Evolutionary conservation across 225 moss, liverwort and hornwort genomes (phyloP).

Genomic region (Takakia lepidozioides): DNA sequence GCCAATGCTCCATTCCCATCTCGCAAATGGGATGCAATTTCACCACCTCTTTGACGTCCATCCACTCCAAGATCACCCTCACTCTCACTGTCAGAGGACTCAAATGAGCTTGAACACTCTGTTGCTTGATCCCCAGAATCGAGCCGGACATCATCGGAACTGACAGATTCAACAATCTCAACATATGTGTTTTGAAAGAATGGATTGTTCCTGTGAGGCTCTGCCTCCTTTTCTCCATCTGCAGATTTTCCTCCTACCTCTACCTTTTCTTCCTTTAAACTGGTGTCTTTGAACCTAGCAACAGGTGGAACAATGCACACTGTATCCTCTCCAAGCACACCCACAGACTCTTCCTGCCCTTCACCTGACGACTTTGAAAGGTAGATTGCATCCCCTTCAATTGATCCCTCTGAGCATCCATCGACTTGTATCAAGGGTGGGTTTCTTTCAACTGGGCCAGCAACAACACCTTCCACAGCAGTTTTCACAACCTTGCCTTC

Average conservation of each 20-base stretch:
- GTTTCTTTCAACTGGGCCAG: constrained; percentile 27
- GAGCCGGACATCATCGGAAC: constrained; percentile 47
- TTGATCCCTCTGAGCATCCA: constrained; percentile 17
- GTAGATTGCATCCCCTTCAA: constrained; percentile 9
- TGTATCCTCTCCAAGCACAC: constrained; percentile 7
- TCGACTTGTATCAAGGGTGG: constrained; percentile 22
- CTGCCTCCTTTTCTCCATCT: too few species aligned
- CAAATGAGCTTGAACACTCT: constrained; percentile 91
- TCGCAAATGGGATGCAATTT: constrained; percentile 79
- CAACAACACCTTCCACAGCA: constrained; percentile 21
- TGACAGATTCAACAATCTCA: constrained; percentile 46
- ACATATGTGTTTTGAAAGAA: constrained; percentile 38
- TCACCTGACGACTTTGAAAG: constrained; percentile 11
- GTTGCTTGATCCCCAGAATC: constrained; percentile 63
- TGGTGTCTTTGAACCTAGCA: too few species aligned
- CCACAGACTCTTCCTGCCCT: constrained; percentile 13
- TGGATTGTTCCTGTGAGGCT: constrained; percentile 3
- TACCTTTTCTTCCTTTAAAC: too few species aligned
- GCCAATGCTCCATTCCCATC: constrained; percentile 85
- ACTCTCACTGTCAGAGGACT: constrained; percentile 51
- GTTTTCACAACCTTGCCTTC: constrained; percentile 16
- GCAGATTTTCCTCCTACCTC: too few species aligned
- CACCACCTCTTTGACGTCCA: constrained; percentile 33
- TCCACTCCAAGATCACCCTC: constrained; percentile 46
- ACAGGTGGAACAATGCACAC: constrained; percentile 6